Evolutionary conservation across 495 filamentous ascomycete species (phyloP).

Genomic region (Talaromyces proteolyticus): DNA sequence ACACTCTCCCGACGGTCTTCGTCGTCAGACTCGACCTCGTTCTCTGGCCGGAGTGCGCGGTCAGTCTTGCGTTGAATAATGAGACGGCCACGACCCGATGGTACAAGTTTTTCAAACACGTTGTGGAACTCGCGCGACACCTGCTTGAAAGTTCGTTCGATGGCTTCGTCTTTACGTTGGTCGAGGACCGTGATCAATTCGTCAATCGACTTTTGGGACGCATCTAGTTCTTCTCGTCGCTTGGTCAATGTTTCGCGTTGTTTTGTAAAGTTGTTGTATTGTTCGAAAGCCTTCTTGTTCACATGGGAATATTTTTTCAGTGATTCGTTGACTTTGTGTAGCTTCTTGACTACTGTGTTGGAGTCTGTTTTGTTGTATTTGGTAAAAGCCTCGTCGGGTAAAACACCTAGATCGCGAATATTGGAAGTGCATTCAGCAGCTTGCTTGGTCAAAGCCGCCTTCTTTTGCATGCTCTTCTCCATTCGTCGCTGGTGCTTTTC

Average conservation of each 20-base stretch:
- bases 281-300: conserved; percentile 99
- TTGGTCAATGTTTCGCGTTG: conserved; percentile 79
- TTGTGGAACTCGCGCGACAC: conserved; percentile 86
- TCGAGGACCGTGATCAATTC: conserved; percentile 89
- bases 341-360: conserved; percentile 72
- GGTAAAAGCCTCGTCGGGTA: conserved; percentile 91
- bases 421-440: conserved; percentile 75
- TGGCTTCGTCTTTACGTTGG: conserved; percentile 85
- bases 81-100: conserved; percentile 83
- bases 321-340: conserved; percentile 88
- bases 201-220: conserved; percentile 75
- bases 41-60: conserved; percentile 50
- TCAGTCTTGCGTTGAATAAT: conserved; percentile 92
- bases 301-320: conserved; percentile 96
- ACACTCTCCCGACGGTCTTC: conserved; percentile 59
- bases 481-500: conserved; percentile 85
- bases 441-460: conserved; percentile 67
- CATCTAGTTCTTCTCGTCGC: conserved; percentile 78
- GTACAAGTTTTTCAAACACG: conserved; percentile 93
- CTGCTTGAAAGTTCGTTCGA: conserved; percentile 97
- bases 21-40: conserved; percentile 62
- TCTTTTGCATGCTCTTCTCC: conserved; percentile 87
- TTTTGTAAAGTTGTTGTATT: conserved; percentile 94
- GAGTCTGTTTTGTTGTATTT: conserved; percentile 78
- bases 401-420: conserved; percentile 86